Percentiles rank a stretch among this genome's conserved stretches.
Evolutionary conservation across 2,329 filamentous ascomycete species (phyloP).

Genomic region (Diaporthe amygdali): DNA sequence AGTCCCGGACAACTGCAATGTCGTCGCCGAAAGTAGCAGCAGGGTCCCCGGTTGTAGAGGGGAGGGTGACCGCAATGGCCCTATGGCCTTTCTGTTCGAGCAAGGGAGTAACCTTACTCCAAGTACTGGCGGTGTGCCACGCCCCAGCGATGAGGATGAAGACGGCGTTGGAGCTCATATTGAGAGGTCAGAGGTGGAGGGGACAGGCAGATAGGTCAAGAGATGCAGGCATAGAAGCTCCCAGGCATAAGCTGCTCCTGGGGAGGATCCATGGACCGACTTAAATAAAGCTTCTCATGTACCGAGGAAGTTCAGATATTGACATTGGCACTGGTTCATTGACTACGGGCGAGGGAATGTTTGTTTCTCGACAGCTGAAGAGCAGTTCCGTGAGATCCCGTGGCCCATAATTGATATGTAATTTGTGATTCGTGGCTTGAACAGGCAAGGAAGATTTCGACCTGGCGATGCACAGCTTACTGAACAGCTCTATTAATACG

Average conservation of each 20-base stretch:
- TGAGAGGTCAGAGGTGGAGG: neutral
- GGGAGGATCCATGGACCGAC: neutral
- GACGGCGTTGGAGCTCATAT: neutral
- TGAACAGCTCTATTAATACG: neutral
- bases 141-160: conserved; percentile 53
- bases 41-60: conserved; percentile 41
- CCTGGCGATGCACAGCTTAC: neutral
- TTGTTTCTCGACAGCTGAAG: neutral
- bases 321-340: neutral
- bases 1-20: conserved; percentile 42
- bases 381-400: neutral
- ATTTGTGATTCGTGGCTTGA: neutral
- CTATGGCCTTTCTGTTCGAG: conserved; percentile 39
- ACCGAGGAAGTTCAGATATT: neutral
- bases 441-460: neutral
- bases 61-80: conserved; percentile 43
- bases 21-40: conserved; percentile 47
- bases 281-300: neutral
- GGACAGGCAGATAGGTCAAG: neutral
- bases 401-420: neutral
- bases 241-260: neutral
- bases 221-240: neutral
- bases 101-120: conserved; percentile 39
- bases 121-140: conserved; percentile 49
- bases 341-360: neutral